These are phyloP conservation scores for Candida tallmaniae DNA, from an alignment of 805 yeast genomes.

Conservation along the genomic window DNA sequence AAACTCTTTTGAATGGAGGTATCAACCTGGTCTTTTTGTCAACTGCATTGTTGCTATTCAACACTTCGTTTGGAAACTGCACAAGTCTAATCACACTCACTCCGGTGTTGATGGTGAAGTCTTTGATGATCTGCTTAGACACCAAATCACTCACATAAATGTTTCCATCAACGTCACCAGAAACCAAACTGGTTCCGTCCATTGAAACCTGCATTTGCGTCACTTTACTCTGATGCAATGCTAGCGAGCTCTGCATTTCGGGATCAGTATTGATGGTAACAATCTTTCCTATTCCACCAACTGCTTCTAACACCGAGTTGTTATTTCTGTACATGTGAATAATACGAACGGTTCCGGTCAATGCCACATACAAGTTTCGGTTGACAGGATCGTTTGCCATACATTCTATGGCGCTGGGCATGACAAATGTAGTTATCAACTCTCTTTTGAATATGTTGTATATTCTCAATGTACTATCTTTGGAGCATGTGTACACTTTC, in stretches of 20 bases:
- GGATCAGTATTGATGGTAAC: constrained; percentile 50
- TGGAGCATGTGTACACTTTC: constrained; percentile 63
- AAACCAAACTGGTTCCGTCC: constrained; percentile 68
- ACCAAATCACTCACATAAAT: constrained; percentile 64
- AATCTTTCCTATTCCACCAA: constrained; percentile 55
- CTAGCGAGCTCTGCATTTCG: constrained; percentile 47
- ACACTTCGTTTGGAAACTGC: constrained; percentile 15
- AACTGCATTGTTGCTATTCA: constrained; percentile 1
- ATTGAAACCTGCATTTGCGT: constrained; percentile 56
- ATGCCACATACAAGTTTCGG: constrained; percentile 68
- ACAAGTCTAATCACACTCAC: constrained; percentile 27
- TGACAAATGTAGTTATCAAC: constrained; percentile 67
- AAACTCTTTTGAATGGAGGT: constrained; percentile 63
- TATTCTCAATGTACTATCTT: constrained; percentile 70
- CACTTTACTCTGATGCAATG: constrained; percentile 46
- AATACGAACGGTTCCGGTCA: constrained; percentile 54
- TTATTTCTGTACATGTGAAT: constrained; percentile 46
- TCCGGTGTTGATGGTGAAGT: constrained; percentile 39
- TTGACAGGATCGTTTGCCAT: constrained; percentile 74
- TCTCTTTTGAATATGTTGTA: constrained; percentile 49
- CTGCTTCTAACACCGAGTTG: constrained; percentile 46
- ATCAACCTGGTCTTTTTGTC: constrained; percentile 42
- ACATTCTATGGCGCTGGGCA: constrained; percentile 52
- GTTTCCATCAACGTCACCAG: constrained; percentile 74
- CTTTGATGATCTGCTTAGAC: constrained; percentile 62